Conservation (phyloP, 345 rosid species). For the Syzygium aromaticum region DNA sequence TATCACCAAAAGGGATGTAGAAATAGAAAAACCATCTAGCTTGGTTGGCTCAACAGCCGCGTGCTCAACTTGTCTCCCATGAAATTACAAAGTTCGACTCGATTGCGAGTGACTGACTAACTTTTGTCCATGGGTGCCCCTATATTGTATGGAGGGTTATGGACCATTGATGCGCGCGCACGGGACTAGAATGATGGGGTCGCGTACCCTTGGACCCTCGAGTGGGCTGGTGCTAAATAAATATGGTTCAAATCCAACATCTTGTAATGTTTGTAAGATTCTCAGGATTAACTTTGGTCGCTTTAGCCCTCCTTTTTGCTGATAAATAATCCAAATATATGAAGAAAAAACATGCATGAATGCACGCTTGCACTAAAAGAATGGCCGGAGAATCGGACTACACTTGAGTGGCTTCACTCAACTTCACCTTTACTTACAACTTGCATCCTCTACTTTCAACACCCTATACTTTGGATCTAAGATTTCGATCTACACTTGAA, state of each 20-base stretch:
- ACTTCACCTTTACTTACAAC: background rate
- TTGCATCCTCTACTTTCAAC: background rate
- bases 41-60: background rate
- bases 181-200: background rate
- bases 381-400: background rate
- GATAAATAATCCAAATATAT: background rate
- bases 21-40: background rate
- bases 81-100: background rate
- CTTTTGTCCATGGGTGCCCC: background rate
- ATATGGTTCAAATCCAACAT: background rate
- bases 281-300: background rate
- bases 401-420: background rate
- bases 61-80: background rate
- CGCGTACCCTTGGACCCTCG: background rate
- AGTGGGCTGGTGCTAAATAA: background rate
- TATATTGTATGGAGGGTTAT: background rate
- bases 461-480: background rate
- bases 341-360: background rate
- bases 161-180: background rate
- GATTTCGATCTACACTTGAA: background rate
- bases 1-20: background rate
- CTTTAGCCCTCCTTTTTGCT: background rate
- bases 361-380: background rate
- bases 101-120: background rate
- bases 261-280: background rate